These are phyloP conservation scores for Sordariomycetes sp. DNA, from an alignment of 2,329 filamentous ascomycete genomes.

Conservation along the genomic window DNA sequence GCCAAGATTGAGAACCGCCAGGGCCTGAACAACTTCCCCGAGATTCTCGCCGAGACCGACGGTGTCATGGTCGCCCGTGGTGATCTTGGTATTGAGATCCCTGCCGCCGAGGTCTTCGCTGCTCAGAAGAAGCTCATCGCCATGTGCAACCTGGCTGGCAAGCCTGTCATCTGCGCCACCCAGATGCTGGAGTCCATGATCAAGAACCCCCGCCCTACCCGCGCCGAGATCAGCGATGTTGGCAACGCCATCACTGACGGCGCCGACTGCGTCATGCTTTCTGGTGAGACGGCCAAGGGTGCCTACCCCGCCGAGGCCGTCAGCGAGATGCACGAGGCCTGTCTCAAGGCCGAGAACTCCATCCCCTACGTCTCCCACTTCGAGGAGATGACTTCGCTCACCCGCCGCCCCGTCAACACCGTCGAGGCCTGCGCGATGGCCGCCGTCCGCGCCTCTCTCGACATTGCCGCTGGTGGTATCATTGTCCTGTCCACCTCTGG, in stretches of 20 bases:
- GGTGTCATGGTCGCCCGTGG: constrained; percentile 99
- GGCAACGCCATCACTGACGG: constrained; percentile 97
- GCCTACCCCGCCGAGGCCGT: constrained; percentile 89
- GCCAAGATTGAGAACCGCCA: constrained; percentile 99
- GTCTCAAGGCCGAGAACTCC: constrained; percentile 90
- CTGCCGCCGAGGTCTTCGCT: constrained; percentile 95
- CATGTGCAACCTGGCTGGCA: constrained; percentile 99
- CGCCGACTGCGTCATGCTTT: constrained; percentile 99
- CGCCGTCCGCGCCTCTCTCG: constrained; percentile 87
- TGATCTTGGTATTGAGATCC: constrained; percentile 93
- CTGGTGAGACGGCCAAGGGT: constrained; percentile 97
- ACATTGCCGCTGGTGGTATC: constrained; percentile 93
- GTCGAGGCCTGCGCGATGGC: constrained; percentile 96
- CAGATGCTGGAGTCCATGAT: constrained; percentile 99
- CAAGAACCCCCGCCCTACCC: constrained; percentile 96
- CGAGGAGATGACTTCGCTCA: constrained; percentile 82
- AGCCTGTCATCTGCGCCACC: constrained; percentile 97
- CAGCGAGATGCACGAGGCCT: constrained; percentile 96
- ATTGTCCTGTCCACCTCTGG: constrained; percentile 94
- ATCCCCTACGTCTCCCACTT: constrained; percentile 96
- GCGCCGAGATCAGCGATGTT: constrained; percentile 96
- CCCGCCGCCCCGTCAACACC: constrained; percentile 74
- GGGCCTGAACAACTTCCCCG: constrained; percentile 98
- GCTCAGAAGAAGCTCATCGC: constrained; percentile 99
- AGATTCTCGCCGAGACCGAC: constrained; percentile 92